Percentiles rank a stretch among this genome's conserved stretches.
These are phyloP conservation scores for Rhizopogon salebrosus DNA, from an alignment of 768 basidiomycete genomes.

Conservation along the genomic window DNA sequence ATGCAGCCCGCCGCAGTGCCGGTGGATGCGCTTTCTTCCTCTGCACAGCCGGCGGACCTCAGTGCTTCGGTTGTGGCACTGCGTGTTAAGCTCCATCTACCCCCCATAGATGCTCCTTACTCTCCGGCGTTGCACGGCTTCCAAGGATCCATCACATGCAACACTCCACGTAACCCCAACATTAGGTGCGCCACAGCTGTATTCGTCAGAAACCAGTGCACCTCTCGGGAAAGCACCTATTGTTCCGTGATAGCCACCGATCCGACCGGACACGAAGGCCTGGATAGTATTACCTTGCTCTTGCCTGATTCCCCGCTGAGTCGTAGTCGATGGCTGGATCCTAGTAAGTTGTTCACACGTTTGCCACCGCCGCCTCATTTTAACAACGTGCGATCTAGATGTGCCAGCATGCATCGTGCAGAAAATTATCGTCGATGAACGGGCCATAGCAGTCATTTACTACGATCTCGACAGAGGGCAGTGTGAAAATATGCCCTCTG, in stretches of 20 bases:
- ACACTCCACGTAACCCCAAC: constrained; percentile 44
- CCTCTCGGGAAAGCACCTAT: constrained; percentile 48
- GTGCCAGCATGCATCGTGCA: constrained; percentile 46
- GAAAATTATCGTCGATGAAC: constrained; percentile 62
- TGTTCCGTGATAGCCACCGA: constrained; percentile 36
- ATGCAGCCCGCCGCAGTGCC: constrained; percentile 61
- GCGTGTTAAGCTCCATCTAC: constrained; percentile 53
- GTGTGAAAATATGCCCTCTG: constrained; percentile 48
- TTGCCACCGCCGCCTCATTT: constrained; percentile 15
- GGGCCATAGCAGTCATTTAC: constrained; percentile 55
- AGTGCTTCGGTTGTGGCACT: constrained; percentile 41
- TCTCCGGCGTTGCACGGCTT: constrained; percentile 63
- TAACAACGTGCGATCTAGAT: constrained; percentile 22
- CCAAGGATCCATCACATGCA: constrained; percentile 50
- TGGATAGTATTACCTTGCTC: constrained; percentile 47
- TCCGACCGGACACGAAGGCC: constrained; percentile 37
- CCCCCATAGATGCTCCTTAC: constrained; percentile 46
- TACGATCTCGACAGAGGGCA: constrained; percentile 64
- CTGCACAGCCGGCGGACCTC: constrained; percentile 30
- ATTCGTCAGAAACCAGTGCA: constrained; percentile 44
- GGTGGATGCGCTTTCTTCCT: constrained; percentile 46
- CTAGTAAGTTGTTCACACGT: constrained; percentile 41
- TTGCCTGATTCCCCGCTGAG: constrained; percentile 65
- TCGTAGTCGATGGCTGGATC: constrained; percentile 67
- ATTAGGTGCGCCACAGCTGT: constrained; percentile 64